Base-by-base conservation (phyloP, 2,329 filamentous ascomycete genomes). In the Drechslerella coelobrocha region DNA sequence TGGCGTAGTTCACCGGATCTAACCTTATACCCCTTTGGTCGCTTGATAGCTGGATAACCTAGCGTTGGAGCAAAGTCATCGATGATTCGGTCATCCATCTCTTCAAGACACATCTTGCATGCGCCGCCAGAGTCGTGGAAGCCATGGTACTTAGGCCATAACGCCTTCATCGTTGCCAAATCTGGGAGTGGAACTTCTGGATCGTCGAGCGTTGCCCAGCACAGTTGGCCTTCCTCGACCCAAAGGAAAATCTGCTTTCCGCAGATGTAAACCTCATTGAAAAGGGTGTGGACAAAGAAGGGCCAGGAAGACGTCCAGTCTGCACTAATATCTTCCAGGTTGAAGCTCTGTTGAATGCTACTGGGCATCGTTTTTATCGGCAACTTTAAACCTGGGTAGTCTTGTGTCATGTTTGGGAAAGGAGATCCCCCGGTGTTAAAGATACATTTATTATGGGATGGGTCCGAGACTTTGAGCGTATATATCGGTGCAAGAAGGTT, bases 41-140 rank as follows among this genome's bases (percentile, higher is more conserved):
- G 45, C 3, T 26, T 24, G 6, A 63, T 63, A n/a, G 26, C 0
- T 21, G 52, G 53, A 41, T 39, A 56, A 7, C 66, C 66, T 7
- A 71, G 39, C 6, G 53, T 31, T 7, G 53, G 53, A 8, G 59
- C 34, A 34, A 71, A 71, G 26, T 71, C 66, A 3, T 54, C 37
- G 21, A 71, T 27, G 2, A 52, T 7, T 2, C 48, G 45, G 19
- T 37, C 31, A 24, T 63, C 41, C 53, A 71, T 62, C 29, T 71
- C 66, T 7, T 29, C 31, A 1, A 71, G 14, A 12, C 66, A 71
- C 2, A 2, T 3, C n/a, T 37, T 19, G 27, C 66, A 63, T 2
- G 21, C 1, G 19, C 2, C 26, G 19, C 51, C 37, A 3, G 45
- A n/a, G 4, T 27, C 27, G 23, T 51, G 23, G 14, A n/a, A 51